Evolutionary conservation across 2,329 filamentous ascomycete species (phyloP).

Genomic region (Calonectria ilicicola): DNA sequence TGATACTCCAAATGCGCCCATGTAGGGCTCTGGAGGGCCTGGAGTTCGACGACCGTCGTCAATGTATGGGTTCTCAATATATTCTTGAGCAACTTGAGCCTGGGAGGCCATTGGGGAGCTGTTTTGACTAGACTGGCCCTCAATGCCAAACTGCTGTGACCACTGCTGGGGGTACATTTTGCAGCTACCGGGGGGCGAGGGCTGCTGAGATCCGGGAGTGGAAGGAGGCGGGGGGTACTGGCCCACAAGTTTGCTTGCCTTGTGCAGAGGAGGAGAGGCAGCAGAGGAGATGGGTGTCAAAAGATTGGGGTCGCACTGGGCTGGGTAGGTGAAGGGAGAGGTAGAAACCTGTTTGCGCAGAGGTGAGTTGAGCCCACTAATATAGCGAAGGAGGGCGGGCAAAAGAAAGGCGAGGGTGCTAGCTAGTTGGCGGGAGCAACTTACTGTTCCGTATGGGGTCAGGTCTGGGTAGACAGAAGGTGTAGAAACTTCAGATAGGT

Average conservation of each 20-base stretch:
- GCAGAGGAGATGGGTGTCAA: slow-evolving; percentile 64
- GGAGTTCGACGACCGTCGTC: slow-evolving; percentile 53
- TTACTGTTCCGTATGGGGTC: slow-evolving; percentile 47
- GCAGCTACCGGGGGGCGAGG: slow-evolving; percentile 60
- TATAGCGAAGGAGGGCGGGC: background rate
- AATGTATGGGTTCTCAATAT: slow-evolving; percentile 52
- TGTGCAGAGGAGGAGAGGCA: slow-evolving; percentile 61
- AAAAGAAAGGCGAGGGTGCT: background rate
- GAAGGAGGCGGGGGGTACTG: slow-evolving; percentile 54
- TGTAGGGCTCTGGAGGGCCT: slow-evolving; percentile 51
- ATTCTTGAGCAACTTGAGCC: slow-evolving; percentile 49
- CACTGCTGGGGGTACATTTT: slow-evolving; percentile 59
- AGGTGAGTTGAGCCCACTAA: slow-evolving; percentile 16
- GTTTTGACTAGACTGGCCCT: slow-evolving; percentile 54
- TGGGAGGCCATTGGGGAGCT: slow-evolving; percentile 60
- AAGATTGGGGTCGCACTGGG: slow-evolving; percentile 57
- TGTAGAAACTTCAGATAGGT: slow-evolving; percentile 38
- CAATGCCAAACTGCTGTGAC: slow-evolving; percentile 54
- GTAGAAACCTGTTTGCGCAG: slow-evolving; percentile 35
- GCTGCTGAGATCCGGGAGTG: slow-evolving; percentile 55
- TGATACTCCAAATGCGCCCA: slow-evolving; percentile 52
- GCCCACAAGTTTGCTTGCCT: slow-evolving; percentile 55
- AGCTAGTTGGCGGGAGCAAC: slow-evolving; percentile 26
- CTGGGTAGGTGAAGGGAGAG: slow-evolving; percentile 49
- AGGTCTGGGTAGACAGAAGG: slow-evolving; percentile 46